Evolutionary conservation across 176 grass and related monocot species (phyloP), one percentile per base, ranked within the genome.

Genomic region (Avena insularis): DNA sequence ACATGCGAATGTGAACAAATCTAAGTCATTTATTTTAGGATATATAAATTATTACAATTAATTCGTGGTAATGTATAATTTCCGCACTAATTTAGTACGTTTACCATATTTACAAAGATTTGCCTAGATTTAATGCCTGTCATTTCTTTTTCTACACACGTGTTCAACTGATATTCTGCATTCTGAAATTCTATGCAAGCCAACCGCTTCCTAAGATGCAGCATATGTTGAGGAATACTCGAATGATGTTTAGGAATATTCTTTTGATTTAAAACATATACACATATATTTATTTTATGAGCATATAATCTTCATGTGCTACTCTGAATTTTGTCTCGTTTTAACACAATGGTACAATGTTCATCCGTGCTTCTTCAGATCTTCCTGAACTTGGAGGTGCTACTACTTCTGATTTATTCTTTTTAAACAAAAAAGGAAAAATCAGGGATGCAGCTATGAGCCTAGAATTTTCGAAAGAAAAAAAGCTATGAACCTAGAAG

Each of bases 351-450:
- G 38, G 38, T 40, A 40, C 38, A 40, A 40, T 40, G 38, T 40
- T 0, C 14, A 38, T 68, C 57, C 29, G 36, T 9, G 29, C 13
- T 36, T 36, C 6, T 38, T 68, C 31, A 7, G 29, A 16, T 67
- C 31, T 15, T 35, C 6, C 15, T 70, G 19, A 74, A 25, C 71
- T 74, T 21, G 5, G 43, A 73, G 11, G 43, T 13, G 20, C 70
- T 72, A 47, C 19, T 6, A 40, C 40, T 43, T n/a, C 20, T 48
- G 71, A 74, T 74, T 75, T 75, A 46, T 73, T 73, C 70, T 47
- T 6, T 21, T 5, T 5, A 9, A 0, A 2, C 17, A 23, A 23
- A 46, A 21, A 16, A 65, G 2, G 1, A 13, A 43, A 13, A 11
- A 1, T 47, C 2, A 23, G 12, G 70, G 20, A 43, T 13, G 4